Base-by-base conservation (phyloP, 192 early-diverging fungal species). In the Backusella parvicylindrica region DNA sequence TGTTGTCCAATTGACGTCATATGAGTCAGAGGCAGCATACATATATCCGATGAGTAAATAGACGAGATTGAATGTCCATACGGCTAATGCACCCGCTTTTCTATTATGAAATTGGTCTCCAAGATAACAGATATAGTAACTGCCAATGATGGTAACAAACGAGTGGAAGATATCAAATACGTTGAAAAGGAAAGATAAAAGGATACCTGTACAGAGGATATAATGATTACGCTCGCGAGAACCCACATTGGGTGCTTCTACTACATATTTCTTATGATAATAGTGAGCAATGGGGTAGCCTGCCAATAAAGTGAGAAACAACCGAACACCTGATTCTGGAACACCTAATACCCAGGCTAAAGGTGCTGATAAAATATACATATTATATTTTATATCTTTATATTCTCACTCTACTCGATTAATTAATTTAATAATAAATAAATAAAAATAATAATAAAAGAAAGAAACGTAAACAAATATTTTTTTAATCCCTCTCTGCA, bases 1-100 rank as follows among this genome's bases (percentile, higher is more conserved):
- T 80, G 87, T 91, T 1, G 88, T 87, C 79, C 86, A 91, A 68
- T 80, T 79, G 33, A 90, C 84, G 53, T 91, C 87, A 38, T 90
- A 91, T 9, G 74, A 81, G 38, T 88, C 86, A 7, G 84, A 81
- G 9, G 78, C 74, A 2, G 72, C 77, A 43, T 69, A 83, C 37
- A 81, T 79, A 80, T 89, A 88, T 3, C 82, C 82, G 1, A 72
- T 31, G 33, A 88, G 63, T 21, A 89, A 70, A 72, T 89, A 88
- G 0, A 71, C 53, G 32, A 82, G 60, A 72, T 89, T 88, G 79
- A 88, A 87, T 60, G 82, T 13, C 76, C 88, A 88, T 0, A 85
- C 74, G 5, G 73, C 56, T 0, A 68, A 26, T 9, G 81, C 79
- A 1, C 82, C 84, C 2, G 76, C 12, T 32, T 73, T 70, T 65